Percentiles rank a stretch among this genome's conserved stretches.
Conservation (phyloP, 2,329 filamentous ascomycete genomes). For the Pyricularia sp. region DNA sequence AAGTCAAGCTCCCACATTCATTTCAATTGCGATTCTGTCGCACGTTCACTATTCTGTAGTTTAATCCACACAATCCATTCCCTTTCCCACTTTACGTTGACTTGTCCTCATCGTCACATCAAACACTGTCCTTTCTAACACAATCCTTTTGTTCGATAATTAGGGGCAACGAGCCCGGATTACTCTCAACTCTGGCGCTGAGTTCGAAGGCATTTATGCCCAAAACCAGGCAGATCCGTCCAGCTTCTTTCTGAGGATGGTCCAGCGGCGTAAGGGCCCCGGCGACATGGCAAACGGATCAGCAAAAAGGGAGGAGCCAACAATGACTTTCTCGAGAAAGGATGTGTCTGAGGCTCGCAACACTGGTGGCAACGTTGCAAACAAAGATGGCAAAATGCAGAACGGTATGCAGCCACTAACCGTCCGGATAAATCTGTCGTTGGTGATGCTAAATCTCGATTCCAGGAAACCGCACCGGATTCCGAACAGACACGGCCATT, state of each 20-base stretch:
- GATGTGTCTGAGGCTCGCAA: conserved; percentile 16
- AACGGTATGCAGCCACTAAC: conserved; percentile 22
- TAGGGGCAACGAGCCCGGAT: conserved; percentile 20
- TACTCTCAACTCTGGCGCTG: conserved; percentile 14
- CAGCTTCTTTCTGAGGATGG: conserved; percentile 18
- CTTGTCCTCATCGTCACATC: neutral
- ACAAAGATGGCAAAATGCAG: conserved; percentile 22
- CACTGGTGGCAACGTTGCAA: conserved; percentile 11
- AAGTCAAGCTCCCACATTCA: neutral
- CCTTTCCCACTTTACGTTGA: neutral
- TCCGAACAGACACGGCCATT: conserved; percentile 82
- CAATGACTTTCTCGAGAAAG: conserved; percentile 20
- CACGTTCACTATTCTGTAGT: neutral
- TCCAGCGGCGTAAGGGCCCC: conserved; percentile 19
- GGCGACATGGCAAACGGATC: conserved; percentile 17
- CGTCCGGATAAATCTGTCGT: neutral
- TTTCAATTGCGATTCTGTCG: neutral
- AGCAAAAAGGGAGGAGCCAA: conserved; percentile 15
- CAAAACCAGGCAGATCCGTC: conserved; percentile 12
- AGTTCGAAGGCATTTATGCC: conserved; percentile 19
- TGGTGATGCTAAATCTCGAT: neutral
- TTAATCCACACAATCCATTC: too few relatives aligned
- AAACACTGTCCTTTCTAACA: conserved; percentile 3
- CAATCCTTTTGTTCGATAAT: neutral
- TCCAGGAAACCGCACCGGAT: conserved; percentile 52